A percentile compares a stretch with the other conserved stretches of the same genome.
Evolutionary conservation across 495 filamentous ascomycete species (phyloP).

Genomic region (Mycothermus thermophilus): DNA sequence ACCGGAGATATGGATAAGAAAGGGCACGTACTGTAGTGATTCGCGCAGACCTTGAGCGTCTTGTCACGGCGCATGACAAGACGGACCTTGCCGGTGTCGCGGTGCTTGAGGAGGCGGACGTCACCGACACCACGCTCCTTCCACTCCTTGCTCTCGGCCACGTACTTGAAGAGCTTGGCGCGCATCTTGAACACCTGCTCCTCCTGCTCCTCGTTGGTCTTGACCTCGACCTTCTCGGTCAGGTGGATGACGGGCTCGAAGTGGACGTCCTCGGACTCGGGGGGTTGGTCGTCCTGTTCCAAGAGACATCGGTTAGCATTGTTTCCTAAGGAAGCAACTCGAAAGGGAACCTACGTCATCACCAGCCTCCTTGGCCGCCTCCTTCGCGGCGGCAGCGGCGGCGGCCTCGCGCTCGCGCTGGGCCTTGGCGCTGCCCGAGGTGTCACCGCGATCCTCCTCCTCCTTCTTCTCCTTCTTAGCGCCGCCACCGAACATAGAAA

Average conservation of each 20-base stretch:
- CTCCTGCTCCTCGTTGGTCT: slow-evolving; percentile 95
- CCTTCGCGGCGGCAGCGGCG: slow-evolving; percentile 25
- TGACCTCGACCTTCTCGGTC: slow-evolving; percentile 89
- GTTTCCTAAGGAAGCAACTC: no score
- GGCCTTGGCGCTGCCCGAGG: slow-evolving; percentile 75
- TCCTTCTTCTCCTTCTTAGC: slow-evolving; percentile 74
- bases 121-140: slow-evolving; percentile 98
- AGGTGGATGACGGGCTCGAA: slow-evolving; percentile 93
- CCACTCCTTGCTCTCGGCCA: slow-evolving; percentile 82
- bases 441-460: slow-evolving; percentile 57
- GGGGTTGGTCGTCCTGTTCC: slow-evolving; percentile 46
- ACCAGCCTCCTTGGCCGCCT: slow-evolving; percentile 29
- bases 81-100: slow-evolving; percentile 93
- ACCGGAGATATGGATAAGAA: no score
- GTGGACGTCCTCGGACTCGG: slow-evolving; percentile 81
- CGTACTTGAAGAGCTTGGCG: slow-evolving; percentile 98
- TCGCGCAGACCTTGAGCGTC: slow-evolving; percentile 99
- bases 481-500: slow-evolving; percentile 95
- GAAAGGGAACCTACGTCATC: no score
- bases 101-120: slow-evolving; percentile 91
- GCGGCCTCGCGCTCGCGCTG: slow-evolving; percentile 53
- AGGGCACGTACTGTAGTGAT: slow-evolving; percentile 92
- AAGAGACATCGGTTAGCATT: background rate
- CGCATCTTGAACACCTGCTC: slow-evolving; percentile 98
- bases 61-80: slow-evolving; percentile 98